Evolutionary conservation across 768 basidiomycete species (phyloP).

Genomic region (Russula sp.): DNA sequence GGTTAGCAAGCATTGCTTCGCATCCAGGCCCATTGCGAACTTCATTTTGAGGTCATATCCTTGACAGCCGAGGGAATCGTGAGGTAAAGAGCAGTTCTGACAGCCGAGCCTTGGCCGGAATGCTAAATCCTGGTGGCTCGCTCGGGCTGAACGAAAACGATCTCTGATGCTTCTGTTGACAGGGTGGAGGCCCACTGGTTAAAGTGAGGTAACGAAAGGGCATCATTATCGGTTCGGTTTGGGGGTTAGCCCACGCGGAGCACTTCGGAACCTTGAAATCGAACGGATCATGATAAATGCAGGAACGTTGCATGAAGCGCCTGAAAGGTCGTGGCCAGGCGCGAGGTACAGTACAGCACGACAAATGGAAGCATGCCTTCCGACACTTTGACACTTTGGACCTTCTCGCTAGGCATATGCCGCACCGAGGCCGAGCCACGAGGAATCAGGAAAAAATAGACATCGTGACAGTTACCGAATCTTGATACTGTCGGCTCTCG

Average conservation of each 20-base stretch:
- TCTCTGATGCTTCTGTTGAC: background rate
- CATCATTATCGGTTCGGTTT: too few species aligned
- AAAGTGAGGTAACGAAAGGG: background rate
- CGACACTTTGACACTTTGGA: background rate
- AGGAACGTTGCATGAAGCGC: background rate
- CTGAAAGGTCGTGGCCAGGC: background rate
- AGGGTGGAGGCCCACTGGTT: background rate
- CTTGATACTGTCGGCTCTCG: background rate
- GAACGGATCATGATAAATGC: background rate
- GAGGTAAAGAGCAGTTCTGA: too few species aligned
- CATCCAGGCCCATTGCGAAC: too few species aligned
- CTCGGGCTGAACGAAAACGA: too few species aligned
- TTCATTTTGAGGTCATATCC: too few species aligned
- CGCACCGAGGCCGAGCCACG: background rate
- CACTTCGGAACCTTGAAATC: background rate
- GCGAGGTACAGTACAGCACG: background rate
- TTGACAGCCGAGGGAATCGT: too few species aligned
- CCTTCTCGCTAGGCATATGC: background rate
- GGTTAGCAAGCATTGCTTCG: too few species aligned
- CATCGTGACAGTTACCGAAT: too few species aligned
- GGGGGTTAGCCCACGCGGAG: too few species aligned
- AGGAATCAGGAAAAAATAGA: background rate
- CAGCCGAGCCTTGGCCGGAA: too few species aligned
- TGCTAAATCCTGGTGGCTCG: too few species aligned
- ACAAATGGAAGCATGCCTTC: conserved; percentile 1